Conservation (phyloP, 1,139 yeast species). For the Magnusiomyces fungicola region DNA sequence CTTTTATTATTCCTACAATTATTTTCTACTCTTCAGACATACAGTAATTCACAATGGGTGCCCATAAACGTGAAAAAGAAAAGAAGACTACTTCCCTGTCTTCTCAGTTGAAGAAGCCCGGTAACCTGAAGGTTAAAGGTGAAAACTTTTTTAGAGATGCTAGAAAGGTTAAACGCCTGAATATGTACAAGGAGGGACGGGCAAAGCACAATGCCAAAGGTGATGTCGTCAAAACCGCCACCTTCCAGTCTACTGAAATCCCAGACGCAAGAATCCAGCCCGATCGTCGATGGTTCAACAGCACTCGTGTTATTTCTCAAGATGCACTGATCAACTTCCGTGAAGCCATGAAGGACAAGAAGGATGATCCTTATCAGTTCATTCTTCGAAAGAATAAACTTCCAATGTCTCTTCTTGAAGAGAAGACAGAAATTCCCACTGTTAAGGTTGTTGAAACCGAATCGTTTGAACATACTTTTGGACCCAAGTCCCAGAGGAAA, state of each 20-base stretch:
- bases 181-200: constrained; percentile 88
- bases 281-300: constrained; percentile 95
- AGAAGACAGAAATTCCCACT: constrained; percentile 62
- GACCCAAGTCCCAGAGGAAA: constrained; percentile 92
- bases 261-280: constrained; percentile 95
- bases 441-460: constrained; percentile 85
- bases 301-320: constrained; percentile 94
- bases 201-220: constrained; percentile 85
- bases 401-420: constrained; percentile 93
- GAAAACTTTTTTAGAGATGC: constrained; percentile 94
- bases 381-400: constrained; percentile 80
- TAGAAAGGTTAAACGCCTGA: constrained; percentile 79
- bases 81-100: constrained; percentile 62
- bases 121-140: constrained; percentile 89
- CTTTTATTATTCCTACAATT: constrained; percentile 1
- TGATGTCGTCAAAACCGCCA: constrained; percentile 80
- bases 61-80: constrained; percentile 76
- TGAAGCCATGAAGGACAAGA: constrained; percentile 85
- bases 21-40: neutral
- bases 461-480: constrained; percentile 73
- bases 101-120: constrained; percentile 30
- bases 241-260: constrained; percentile 76
- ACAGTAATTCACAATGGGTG: constrained; percentile 57
- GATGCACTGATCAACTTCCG: constrained; percentile 92
- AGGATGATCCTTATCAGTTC: constrained; percentile 82